Conservation (phyloP, 148 eudicot species). For the Dysphania ambrosioides region DNA sequence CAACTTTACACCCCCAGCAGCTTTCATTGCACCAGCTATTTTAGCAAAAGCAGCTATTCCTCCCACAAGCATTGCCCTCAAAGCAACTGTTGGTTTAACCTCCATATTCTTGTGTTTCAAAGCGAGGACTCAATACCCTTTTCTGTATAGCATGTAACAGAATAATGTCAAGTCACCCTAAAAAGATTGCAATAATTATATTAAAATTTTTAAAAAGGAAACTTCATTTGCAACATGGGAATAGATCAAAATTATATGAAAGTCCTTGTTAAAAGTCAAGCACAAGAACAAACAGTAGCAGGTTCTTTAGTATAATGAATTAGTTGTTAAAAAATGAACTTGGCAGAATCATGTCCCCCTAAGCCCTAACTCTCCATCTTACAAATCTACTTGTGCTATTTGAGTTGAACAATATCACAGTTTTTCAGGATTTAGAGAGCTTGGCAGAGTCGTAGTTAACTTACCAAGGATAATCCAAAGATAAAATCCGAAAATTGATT, state of each 20-base stretch:
- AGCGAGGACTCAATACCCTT: not conserved
- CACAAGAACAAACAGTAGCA: no score
- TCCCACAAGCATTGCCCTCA: constrained; percentile 85
- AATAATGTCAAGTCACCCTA: constrained; percentile 3
- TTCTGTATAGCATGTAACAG: constrained; percentile 15
- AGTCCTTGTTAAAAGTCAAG: no score
- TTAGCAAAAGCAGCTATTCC: constrained; percentile 90
- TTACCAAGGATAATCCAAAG: not conserved
- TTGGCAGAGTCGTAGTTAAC: not conserved
- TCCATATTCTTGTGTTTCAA: constrained; percentile 36
- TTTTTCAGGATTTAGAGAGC: not conserved
- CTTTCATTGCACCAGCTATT: constrained; percentile 71
- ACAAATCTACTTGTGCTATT: not conserved
- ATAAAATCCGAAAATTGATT: not conserved
- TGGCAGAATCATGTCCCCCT: not conserved
- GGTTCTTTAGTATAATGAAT: no score
- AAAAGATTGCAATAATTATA: not conserved
- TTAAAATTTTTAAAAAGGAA: not conserved
- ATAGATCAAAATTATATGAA: not conserved
- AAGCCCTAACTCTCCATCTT: not conserved
- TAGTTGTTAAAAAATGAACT: no score
- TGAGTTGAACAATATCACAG: not conserved
- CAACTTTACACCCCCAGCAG: constrained; percentile 80
- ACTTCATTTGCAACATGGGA: not conserved
- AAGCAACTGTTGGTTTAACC: constrained; percentile 81